These are phyloP conservation scores for Polychaeton citri DNA, from an alignment of 2,329 filamentous ascomycete species.

Conservation along the genomic window DNA sequence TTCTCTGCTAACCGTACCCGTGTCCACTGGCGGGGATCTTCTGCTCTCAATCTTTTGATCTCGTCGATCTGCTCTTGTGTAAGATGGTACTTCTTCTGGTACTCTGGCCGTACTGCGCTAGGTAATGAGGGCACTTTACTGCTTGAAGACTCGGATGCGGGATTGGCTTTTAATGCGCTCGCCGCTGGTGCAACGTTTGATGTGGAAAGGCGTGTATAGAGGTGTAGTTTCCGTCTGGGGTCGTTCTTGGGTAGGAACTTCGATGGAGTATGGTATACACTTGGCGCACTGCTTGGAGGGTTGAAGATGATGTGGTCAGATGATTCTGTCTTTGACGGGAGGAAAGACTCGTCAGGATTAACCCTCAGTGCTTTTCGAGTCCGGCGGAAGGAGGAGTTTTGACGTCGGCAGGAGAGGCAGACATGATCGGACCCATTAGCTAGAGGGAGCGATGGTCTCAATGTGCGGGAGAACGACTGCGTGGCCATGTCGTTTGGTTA, in stretches of 20 bases:
- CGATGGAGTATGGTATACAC: slow-evolving; percentile 49
- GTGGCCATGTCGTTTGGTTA: not conserved
- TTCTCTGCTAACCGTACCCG: slow-evolving; percentile 45
- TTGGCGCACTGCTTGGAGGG: slow-evolving; percentile 50
- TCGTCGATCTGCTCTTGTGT: slow-evolving; percentile 43
- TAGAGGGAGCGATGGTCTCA: slow-evolving; percentile 11
- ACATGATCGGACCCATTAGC: slow-evolving; percentile 12
- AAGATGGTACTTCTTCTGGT: slow-evolving; percentile 50
- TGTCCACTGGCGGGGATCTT: slow-evolving; percentile 48
- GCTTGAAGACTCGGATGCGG: slow-evolving; percentile 15
- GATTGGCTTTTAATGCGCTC: slow-evolving; percentile 2
- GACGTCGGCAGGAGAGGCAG: slow-evolving; percentile 21
- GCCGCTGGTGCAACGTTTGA: slow-evolving; percentile 7
- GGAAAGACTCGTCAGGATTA: slow-evolving; percentile 32
- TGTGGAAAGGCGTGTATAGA: not conserved
- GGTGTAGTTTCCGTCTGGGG: slow-evolving; percentile 35
- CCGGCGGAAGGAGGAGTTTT: slow-evolving; percentile 32
- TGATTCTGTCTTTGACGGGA: slow-evolving; percentile 17
- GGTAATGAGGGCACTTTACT: slow-evolving; percentile 2
- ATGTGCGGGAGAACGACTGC: not conserved
- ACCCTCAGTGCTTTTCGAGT: slow-evolving; percentile 34
- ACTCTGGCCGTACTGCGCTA: slow-evolving; percentile 34
- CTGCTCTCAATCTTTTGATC: slow-evolving; percentile 41
- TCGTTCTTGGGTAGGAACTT: slow-evolving; percentile 52
- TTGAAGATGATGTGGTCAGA: slow-evolving; percentile 51